Evolutionary conservation across 805 yeast genomes (phyloP).

Genomic region (Yarrowia sp.): DNA sequence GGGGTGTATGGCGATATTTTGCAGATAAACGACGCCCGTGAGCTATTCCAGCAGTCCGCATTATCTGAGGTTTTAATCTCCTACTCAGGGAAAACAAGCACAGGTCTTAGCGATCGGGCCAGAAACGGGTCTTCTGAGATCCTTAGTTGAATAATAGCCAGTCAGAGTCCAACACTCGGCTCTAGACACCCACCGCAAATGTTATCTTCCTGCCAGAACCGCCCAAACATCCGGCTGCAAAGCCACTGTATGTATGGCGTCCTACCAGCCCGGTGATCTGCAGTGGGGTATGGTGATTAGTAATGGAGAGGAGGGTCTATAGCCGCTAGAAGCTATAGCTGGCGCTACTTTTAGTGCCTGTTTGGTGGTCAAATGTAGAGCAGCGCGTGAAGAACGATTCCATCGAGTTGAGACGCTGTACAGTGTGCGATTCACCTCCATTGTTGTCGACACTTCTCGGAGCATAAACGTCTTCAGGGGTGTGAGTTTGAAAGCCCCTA

Average conservation of each 20-base stretch:
- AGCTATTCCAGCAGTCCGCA: background rate
- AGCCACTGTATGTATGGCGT: slow-evolving; percentile 10
- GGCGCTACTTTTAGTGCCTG: background rate
- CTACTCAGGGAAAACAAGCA: background rate
- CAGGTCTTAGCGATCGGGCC: background rate
- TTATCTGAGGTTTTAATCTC: background rate
- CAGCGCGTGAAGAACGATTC: background rate
- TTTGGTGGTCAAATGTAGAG: background rate
- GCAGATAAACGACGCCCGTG: background rate
- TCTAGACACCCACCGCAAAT: background rate
- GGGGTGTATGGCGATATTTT: background rate
- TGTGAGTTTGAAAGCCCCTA: too few relatives aligned
- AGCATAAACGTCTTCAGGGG: too few relatives aligned
- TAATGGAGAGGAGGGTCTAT: background rate
- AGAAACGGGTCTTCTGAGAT: too few relatives aligned
- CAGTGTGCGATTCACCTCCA: too few relatives aligned
- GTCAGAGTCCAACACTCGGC: background rate
- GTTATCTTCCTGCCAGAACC: slow-evolving; percentile 5
- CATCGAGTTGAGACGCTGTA: too few relatives aligned
- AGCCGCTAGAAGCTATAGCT: background rate
- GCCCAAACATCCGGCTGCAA: background rate
- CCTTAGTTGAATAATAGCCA: background rate
- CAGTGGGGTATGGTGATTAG: background rate
- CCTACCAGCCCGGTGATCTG: slow-evolving; percentile 25
- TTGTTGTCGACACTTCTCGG: too few relatives aligned